Evolutionary conservation across 306 rosid species (phyloP).

Genomic region (Albizia julibrissin): DNA sequence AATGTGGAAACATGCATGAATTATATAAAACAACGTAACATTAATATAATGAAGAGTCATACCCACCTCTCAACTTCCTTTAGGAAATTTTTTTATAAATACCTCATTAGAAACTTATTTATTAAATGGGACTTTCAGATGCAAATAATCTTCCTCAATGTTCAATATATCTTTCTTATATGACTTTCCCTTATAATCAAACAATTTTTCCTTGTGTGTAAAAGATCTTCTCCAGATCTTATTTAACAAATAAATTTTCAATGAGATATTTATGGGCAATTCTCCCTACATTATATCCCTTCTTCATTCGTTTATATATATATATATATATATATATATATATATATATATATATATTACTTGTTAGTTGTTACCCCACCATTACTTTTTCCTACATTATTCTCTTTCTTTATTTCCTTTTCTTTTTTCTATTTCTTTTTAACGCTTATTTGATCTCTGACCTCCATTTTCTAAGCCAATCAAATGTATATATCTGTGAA

Average conservation of each 20-base stretch:
- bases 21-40: slow-evolving; percentile 43
- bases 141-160: no score
- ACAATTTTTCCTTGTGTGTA: no score
- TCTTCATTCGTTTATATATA: background rate
- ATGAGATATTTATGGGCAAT: no score
- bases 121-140: no score
- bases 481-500: background rate
- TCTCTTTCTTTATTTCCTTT: background rate
- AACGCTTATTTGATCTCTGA: background rate
- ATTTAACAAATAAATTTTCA: no score
- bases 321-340: no score
- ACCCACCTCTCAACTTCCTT: slow-evolving; percentile 38
- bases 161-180: no score
- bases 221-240: no score
- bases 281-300: no score
- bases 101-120: no score
- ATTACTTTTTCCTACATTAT: background rate
- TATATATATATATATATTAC: background rate
- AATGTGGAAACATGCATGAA: slow-evolving; percentile 30
- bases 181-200: no score
- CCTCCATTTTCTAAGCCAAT: background rate
- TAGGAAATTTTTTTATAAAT: no score
- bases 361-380: background rate
- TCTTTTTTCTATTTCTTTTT: background rate
- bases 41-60: slow-evolving; percentile 33